Base-by-base conservation (phyloP, 768 basidiomycete species). In the Kwoniella bestiolae region DNA sequence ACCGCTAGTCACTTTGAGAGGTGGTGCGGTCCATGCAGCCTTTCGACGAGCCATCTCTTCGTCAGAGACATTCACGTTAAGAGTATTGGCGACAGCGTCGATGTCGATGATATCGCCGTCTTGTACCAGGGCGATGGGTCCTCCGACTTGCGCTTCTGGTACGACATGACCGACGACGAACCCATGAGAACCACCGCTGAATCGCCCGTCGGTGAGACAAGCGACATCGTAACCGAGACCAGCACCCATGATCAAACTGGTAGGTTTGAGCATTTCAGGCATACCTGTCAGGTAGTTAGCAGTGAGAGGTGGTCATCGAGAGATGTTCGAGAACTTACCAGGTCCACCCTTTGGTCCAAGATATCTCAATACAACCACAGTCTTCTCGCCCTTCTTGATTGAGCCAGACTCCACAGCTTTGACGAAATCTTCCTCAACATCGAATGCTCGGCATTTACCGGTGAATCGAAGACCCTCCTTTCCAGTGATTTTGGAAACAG, bases 231-330 rank as follows among this genome's bases (percentile, higher is more conserved):
- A 84, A 11, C 96, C 96, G 11, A 98, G 85, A 11, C 96, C 96
- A 12, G 96, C 96, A 60, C 96, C 96, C 92, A 99, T 98, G 81
- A 99, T 94, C 76, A 98, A 80, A 83, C 91, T 92, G 32, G 95
- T 98, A 26, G 94, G 94, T 80, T 97, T 97, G 64, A 98, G 85
- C 96, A 99, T 99, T 84, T 99, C 96, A 55, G 94, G 95, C 95
- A 99, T 99, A 68, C 94, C 93, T 60, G 55, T 66, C 58, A 50
- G 58, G 71, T 28, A 60, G 55, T 46, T 21, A 26, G 35, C 21
- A 64, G 9, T 44, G 11, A 44, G 28, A 12, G 26, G n/a, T 31
- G 21, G n/a, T 6, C 5, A 1, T 3, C 8, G 9, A 16, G 18
- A 21, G n/a, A 45, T 21, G 5, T 16, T 44, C 2, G 1, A n/a